Conservation (phyloP, 2,329 filamentous ascomycete species). For the Aspergillus pseudoviridinutans region DNA sequence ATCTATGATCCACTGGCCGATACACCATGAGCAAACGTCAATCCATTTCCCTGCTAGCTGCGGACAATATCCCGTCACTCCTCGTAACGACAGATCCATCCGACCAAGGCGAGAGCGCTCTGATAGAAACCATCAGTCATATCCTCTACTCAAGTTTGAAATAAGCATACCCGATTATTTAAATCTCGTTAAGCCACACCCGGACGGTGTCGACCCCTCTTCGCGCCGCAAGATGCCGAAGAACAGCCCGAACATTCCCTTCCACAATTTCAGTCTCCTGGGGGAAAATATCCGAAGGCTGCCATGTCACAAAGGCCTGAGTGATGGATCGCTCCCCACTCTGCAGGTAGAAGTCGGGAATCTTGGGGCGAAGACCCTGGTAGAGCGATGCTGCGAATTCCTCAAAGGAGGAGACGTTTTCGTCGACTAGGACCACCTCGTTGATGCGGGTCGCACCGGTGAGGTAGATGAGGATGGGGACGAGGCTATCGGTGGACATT, state of each 20-base stretch:
- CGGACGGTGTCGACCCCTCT: constrained; percentile 1
- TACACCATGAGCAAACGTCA: too few species aligned
- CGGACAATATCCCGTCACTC: not conserved
- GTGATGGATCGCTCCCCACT: constrained; percentile 1
- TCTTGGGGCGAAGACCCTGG: not conserved
- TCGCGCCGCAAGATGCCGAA: not conserved
- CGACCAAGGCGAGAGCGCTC: too few species aligned
- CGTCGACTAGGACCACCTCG: not conserved
- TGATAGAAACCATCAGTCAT: not conserved
- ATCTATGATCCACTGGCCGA: too few species aligned
- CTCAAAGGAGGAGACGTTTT: not conserved
- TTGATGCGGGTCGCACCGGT: not conserved
- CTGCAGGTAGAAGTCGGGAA: constrained; percentile 2
- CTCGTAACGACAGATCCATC: not conserved
- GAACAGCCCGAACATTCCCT: not conserved
- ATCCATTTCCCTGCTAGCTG: too few species aligned
- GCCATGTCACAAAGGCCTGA: not conserved
- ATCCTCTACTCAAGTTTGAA: not conserved
- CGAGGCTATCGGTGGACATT: not conserved
- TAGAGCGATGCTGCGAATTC: not conserved
- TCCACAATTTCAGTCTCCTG: not conserved
- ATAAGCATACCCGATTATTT: not conserved
- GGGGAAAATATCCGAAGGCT: not conserved
- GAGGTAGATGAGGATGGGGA: constrained; percentile 1
- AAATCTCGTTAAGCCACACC: constrained; percentile 4